Percentiles rank a stretch among this genome's conserved stretches.
These are phyloP conservation scores for Pythium chondricola DNA, from an alignment of 352 stramenopile species.

Conservation along the genomic window DNA sequence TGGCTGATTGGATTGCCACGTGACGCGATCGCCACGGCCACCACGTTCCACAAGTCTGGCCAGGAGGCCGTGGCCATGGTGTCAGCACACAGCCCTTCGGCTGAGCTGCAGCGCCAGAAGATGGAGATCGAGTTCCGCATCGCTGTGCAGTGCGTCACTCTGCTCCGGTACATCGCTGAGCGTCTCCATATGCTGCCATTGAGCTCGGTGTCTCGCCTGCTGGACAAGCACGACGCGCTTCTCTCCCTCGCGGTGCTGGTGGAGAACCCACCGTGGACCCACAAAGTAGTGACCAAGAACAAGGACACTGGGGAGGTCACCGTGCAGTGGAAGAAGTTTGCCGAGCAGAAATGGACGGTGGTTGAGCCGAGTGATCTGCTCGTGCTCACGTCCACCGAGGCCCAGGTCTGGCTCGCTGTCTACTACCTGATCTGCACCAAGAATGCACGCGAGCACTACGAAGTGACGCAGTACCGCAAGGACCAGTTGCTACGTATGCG, in stretches of 20 bases:
- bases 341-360: conserved; percentile 88
- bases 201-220: conserved; percentile 82
- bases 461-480: conserved; percentile 93
- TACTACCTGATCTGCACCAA: conserved; percentile 93
- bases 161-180: conserved; percentile 89
- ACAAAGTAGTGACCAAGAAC: conserved; percentile 40
- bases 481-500: conserved; percentile 88
- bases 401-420: conserved; percentile 92
- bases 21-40: conserved; percentile 43
- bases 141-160: conserved; percentile 79
- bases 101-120: conserved; percentile 64
- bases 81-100: conserved; percentile 35
- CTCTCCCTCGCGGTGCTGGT: conserved; percentile 90
- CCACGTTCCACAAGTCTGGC: conserved; percentile 67
- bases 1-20: conserved; percentile 70
- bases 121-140: conserved; percentile 86
- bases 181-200: conserved; percentile 83
- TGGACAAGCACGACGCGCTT: conserved; percentile 96
- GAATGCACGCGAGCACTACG: conserved; percentile 90
- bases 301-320: conserved; percentile 14
- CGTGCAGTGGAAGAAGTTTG: conserved; percentile 89
- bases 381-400: conserved; percentile 90
- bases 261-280: conserved; percentile 95
- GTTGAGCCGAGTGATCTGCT: conserved; percentile 87
- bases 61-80: conserved; percentile 66